Percentiles rank a stretch among this genome's conserved stretches.
Conservation (phyloP, 2,329 filamentous ascomycete species). For the Akanthomyces dipterigenus region DNA sequence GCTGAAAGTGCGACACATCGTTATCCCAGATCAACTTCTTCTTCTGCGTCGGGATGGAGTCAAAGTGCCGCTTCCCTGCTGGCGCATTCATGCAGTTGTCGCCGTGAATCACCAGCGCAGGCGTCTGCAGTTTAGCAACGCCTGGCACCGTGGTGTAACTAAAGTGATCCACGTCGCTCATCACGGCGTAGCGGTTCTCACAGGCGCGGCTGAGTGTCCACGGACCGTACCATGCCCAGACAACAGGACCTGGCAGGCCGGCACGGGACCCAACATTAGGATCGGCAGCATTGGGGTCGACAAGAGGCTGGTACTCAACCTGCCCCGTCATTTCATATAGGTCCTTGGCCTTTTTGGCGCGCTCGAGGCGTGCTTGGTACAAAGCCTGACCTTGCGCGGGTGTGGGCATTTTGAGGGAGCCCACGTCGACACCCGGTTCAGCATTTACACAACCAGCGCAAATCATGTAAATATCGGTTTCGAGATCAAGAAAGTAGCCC, state of each 20-base stretch:
- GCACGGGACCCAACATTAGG: conserved; percentile 18
- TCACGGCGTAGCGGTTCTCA: conserved; percentile 25
- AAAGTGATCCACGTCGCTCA: conserved; percentile 26
- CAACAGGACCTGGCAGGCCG: conserved; percentile 22
- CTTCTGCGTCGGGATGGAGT: conserved; percentile 19
- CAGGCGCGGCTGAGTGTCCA: conserved; percentile 23
- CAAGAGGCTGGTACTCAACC: conserved; percentile 23
- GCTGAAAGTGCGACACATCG: conserved; percentile 22
- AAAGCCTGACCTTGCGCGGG: conserved; percentile 23
- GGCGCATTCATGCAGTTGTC: conserved; percentile 26
- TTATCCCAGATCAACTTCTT: conserved; percentile 26
- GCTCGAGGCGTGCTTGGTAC: conserved; percentile 19
- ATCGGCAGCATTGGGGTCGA: conserved; percentile 20
- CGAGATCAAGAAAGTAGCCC: conserved; percentile 23
- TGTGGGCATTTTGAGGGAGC: conserved; percentile 21
- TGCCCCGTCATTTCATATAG: conserved; percentile 22
- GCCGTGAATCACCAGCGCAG: conserved; percentile 23
- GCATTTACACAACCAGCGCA: conserved; percentile 22
- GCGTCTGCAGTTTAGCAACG: conserved; percentile 23
- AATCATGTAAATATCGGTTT: conserved; percentile 25
- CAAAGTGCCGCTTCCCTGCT: conserved; percentile 21
- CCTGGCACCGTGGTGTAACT: conserved; percentile 22
- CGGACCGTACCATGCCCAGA: conserved; percentile 25
- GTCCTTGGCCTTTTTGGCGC: conserved; percentile 20
- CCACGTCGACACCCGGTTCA: conserved; percentile 20